These are phyloP conservation scores for Phialophora tarda DNA, from an alignment of 2,329 filamentous ascomycete species.

Conservation along the genomic window DNA sequence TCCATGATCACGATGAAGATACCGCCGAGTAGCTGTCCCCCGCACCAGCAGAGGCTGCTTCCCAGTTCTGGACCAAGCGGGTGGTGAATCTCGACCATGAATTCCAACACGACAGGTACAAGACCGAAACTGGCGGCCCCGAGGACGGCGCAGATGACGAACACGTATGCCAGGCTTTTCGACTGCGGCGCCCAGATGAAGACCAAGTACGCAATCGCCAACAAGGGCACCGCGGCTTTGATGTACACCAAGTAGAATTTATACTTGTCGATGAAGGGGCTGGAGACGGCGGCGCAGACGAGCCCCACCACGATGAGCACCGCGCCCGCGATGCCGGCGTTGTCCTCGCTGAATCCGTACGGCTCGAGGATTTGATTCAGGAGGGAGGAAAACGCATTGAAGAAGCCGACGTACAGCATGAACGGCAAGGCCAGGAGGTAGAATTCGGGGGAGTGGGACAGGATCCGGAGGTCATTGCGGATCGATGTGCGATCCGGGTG, in stretches of 20 bases:
- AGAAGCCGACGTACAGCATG: slow-evolving; percentile 82
- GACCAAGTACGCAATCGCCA: slow-evolving; percentile 73
- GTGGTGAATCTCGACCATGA: slow-evolving; percentile 83
- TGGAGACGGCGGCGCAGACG: slow-evolving; percentile 73
- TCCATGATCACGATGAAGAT: slow-evolving; percentile 84
- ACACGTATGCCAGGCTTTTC: slow-evolving; percentile 61
- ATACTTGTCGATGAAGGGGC: slow-evolving; percentile 82
- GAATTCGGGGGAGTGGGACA: slow-evolving; percentile 70
- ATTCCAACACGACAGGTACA: slow-evolving; percentile 84
- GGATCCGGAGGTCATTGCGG: slow-evolving; percentile 58
- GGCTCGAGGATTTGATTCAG: slow-evolving; percentile 89
- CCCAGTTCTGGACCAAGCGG: slow-evolving; percentile 86
- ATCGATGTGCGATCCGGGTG: slow-evolving; percentile 52
- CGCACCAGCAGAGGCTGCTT: slow-evolving; percentile 81
- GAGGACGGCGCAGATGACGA: slow-evolving; percentile 74
- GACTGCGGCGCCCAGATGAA: slow-evolving; percentile 81
- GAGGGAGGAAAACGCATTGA: slow-evolving; percentile 88
- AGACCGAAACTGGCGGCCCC: slow-evolving; percentile 81
- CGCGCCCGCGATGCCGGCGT: slow-evolving; percentile 88
- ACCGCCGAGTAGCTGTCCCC: slow-evolving; percentile 83
- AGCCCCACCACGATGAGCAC: slow-evolving; percentile 89
- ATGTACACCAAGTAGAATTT: slow-evolving; percentile 78
- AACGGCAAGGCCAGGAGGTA: slow-evolving; percentile 85
- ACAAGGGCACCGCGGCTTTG: slow-evolving; percentile 74
- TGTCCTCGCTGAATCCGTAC: slow-evolving; percentile 80